Conservation (phyloP, 371 early-diverging fungal species). For the Mortierella sp. region DNA sequence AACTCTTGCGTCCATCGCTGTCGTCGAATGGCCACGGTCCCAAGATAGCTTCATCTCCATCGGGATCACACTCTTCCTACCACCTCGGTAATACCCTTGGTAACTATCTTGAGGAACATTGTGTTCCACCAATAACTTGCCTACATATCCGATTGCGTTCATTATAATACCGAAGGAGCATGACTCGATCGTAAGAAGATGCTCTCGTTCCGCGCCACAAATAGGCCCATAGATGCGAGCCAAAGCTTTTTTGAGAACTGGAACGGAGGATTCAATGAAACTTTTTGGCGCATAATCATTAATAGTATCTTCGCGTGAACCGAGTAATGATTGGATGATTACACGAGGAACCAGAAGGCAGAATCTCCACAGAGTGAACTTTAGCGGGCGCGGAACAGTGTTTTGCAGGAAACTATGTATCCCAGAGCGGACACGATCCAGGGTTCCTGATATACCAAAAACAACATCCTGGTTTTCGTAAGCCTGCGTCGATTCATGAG, state of each 20-base stretch:
- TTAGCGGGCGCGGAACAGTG: background rate
- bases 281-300: background rate
- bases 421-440: slow-evolving; percentile 19
- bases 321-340: slow-evolving; percentile 10
- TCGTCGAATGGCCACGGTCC: background rate
- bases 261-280: slow-evolving; percentile 12
- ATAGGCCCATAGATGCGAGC: slow-evolving; percentile 22
- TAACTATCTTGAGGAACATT: slow-evolving; percentile 8
- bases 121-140: background rate
- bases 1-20: slow-evolving; percentile 12
- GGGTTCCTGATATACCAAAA: slow-evolving; percentile 30
- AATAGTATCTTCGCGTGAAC: background rate
- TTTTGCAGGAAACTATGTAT: slow-evolving; percentile 17
- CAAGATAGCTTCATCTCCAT: background rate
- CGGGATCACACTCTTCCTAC: slow-evolving; percentile 27
- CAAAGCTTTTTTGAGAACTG: slow-evolving; percentile 17
- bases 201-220: slow-evolving; percentile 19
- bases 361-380: slow-evolving; percentile 25
- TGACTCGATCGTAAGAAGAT: slow-evolving; percentile 30
- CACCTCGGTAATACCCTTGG: slow-evolving; percentile 32
- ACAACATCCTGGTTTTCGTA: slow-evolving; percentile 35
- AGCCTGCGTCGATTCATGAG: slow-evolving; percentile 21
- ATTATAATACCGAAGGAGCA: slow-evolving; percentile 18
- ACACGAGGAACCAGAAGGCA: slow-evolving; percentile 24
- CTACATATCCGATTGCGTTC: slow-evolving; percentile 17